Conservation (phyloP, 31 red algal genomes). For the Bonnemaisonia californica region DNA sequence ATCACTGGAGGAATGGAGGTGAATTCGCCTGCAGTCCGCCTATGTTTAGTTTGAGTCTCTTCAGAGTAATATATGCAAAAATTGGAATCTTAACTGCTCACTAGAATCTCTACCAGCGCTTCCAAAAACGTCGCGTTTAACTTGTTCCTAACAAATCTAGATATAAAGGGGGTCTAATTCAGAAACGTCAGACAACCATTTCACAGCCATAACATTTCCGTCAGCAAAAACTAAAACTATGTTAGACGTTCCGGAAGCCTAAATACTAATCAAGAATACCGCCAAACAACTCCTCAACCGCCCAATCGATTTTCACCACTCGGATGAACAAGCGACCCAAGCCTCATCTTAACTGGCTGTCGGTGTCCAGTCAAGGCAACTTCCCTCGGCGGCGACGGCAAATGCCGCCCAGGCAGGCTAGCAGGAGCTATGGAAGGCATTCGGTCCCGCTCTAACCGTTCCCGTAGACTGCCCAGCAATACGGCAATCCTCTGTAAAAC, state of each 20-base stretch:
- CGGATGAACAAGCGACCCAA: not conserved
- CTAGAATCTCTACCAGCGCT: not conserved
- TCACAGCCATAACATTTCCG: not conserved
- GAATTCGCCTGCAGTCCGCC: too few relatives aligned
- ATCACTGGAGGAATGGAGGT: too few relatives aligned
- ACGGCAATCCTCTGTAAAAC: conserved; percentile 46
- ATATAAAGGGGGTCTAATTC: not conserved
- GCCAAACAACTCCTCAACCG: not conserved
- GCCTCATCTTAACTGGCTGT: not conserved
- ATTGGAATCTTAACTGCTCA: too few relatives aligned
- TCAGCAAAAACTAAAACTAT: not conserved
- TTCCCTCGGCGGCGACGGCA: not conserved
- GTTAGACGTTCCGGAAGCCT: not conserved
- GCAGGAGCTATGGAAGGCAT: not conserved
- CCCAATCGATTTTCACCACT: not conserved
- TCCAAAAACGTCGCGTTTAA: not conserved
- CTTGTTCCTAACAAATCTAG: not conserved
- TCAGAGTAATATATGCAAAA: too few relatives aligned
- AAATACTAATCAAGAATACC: too few relatives aligned
- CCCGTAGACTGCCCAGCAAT: conserved; percentile 25
- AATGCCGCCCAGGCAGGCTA: not conserved
- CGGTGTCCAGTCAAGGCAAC: not conserved
- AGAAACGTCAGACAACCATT: not conserved
- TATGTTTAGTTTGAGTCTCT: too few relatives aligned
- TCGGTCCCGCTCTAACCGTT: conserved; percentile 33